Evolutionary conservation across 345 rosid genomes (phyloP), one percentile per base, ranked within the genome.

Genomic region (Psidium guajava): DNA sequence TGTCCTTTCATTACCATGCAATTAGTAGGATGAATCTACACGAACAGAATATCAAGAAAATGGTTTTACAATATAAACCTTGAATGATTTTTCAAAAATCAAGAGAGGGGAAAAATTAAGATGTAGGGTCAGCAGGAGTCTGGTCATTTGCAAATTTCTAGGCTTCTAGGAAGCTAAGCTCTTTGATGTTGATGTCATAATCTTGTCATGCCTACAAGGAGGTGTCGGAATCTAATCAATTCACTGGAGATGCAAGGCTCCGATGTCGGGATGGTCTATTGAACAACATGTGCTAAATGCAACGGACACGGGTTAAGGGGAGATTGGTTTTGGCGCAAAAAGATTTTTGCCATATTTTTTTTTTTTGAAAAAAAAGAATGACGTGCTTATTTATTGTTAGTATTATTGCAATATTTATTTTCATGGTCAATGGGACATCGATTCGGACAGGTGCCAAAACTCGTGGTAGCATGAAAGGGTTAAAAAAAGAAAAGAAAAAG

Each of bases 111-210:
- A 27, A n/a, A 59, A 14, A 59, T 5, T 25, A 57, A 11, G 6
- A 0, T 2, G 1, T 5, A 11, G 28, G 28, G 28, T 11, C 32
- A 1, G 12, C 3, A 25, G 15, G 28, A 15, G 3, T 58, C 5
- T 58, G 2, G 0, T 27, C 5, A 6, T 59, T 59, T 0, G 0
- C 11, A 2, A 32, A 32, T 69, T 32, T 2, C 77, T 8, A 32
- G 6, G 18, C 18, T 4, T 3, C 3, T 16, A 69, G 16, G 11
- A 7, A 64, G 36, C 10, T 3, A 13, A 27, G 73, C 27, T 14
- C 1, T 0, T 1, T 0, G 20, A 13, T 27, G 73, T 1, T 0
- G 20, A 13, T 27, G 73, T 59, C 18, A 59, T 59, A 16, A 16
- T 28, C 74, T 61, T 0, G 5, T 0, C 5, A 15, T 61, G 32